Percentiles rank a stretch among this genome's conserved stretches.
These are phyloP conservation scores for Cytauxzoon felis DNA, from an alignment of 169 alveolate genomes.

Conservation along the genomic window DNA sequence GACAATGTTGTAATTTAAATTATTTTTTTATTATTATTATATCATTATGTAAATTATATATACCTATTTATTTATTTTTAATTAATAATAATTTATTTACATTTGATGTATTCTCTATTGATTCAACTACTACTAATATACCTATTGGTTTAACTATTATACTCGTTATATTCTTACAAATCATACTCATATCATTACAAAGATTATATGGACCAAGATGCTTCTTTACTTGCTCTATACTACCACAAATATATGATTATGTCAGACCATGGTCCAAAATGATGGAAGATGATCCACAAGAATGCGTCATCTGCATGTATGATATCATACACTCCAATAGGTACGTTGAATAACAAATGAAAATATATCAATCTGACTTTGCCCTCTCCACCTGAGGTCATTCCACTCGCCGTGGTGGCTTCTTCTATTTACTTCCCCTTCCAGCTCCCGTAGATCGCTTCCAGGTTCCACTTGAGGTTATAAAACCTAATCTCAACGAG, in stretches of 20 bases:
- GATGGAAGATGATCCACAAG: conserved; percentile 73
- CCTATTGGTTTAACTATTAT: conserved; percentile 43
- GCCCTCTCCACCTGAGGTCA: no score
- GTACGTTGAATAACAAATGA: conserved; percentile 16
- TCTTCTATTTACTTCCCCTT: no score
- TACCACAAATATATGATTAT: conserved; percentile 79
- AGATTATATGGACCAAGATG: conserved; percentile 63
- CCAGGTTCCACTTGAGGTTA: no score
- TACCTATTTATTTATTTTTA: conserved; percentile 67
- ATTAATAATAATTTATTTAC: conserved; percentile 64
- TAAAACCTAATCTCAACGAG: no score
- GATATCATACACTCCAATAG: conserved; percentile 45
- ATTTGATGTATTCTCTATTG: conserved; percentile 51
- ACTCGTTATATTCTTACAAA: conserved; percentile 43
- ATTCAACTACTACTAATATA: conserved; percentile 31
- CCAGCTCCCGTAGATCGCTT: no score
- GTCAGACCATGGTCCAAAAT: conserved; percentile 65
- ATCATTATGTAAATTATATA: conserved; percentile 51
- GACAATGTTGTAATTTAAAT: conserved; percentile 64
- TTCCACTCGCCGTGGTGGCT: no score
- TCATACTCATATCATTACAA: conserved; percentile 58
- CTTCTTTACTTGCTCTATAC: conserved; percentile 57
- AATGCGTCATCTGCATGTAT: conserved; percentile 82
- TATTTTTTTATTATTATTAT: conserved; percentile 33
- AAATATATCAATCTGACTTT: no score